Percentiles rank a stretch among this genome's conserved stretches.
phyloP scores from a whole-genome alignment of 2,329 filamentous ascomycete species.

The Colletotrichum sansevieriae region DNA sequence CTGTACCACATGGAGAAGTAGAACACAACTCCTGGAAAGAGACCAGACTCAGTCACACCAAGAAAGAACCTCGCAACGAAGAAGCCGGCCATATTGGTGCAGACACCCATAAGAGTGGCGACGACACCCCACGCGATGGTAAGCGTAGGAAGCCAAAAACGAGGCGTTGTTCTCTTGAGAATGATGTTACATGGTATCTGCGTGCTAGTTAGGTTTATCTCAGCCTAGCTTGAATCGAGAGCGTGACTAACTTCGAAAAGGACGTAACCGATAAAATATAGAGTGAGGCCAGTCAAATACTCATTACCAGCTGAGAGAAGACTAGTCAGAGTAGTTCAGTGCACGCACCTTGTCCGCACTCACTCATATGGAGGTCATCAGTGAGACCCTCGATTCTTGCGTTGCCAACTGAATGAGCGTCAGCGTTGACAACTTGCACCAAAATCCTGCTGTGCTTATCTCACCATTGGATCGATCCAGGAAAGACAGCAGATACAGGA shows the following conservation, averaged over 20 bases:
- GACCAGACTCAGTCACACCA: constrained; percentile 65
- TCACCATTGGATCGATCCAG: constrained; percentile 70
- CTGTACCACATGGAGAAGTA: constrained; percentile 70
- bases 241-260: constrained; percentile 61
- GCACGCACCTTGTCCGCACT: constrained; percentile 48
- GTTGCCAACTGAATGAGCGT: constrained; percentile 63
- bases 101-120: constrained; percentile 64
- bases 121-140: constrained; percentile 69
- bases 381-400: constrained; percentile 69
- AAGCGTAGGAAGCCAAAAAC: constrained; percentile 68
- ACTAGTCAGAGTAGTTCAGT: constrained; percentile 43
- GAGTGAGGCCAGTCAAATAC: constrained; percentile 74
- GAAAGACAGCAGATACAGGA: constrained; percentile 69
- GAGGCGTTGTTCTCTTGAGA: constrained; percentile 70
- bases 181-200: constrained; percentile 73
- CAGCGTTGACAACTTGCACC: constrained; percentile 8
- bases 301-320: constrained; percentile 64
- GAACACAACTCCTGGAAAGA: constrained; percentile 65
- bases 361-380: constrained; percentile 66
- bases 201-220: not conserved
- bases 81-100: constrained; percentile 64
- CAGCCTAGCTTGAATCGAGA: accelerated
- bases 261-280: constrained; percentile 75
- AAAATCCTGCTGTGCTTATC: constrained; percentile 49
- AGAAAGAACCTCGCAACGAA: constrained; percentile 67